Conservation (phyloP, 176 grass and related monocot genomes). For the Bolboschoenus planiculmis region DNA sequence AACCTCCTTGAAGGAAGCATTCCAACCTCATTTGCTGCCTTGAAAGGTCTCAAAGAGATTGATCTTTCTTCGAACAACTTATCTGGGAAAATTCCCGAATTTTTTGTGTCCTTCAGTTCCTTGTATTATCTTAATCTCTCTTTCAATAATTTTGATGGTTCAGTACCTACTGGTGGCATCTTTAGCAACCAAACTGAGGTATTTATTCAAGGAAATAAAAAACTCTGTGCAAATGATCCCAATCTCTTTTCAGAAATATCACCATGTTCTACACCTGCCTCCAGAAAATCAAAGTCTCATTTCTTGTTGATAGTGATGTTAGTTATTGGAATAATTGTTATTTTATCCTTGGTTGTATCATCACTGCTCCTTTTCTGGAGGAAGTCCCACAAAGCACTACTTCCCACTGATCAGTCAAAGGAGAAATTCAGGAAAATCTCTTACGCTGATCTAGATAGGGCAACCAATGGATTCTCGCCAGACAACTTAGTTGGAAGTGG, state of each 20-base stretch:
- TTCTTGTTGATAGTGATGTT: not conserved
- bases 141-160: constrained; percentile 39
- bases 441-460: constrained; percentile 1
- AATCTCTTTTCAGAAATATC: constrained; percentile 26
- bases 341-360: not conserved
- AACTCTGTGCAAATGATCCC: constrained; percentile 31
- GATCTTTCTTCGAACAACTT: constrained; percentile 42
- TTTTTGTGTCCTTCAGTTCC: constrained; percentile 1
- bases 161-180: constrained; percentile 26
- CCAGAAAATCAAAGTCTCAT: not conserved
- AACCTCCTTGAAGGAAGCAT: constrained; percentile 33
- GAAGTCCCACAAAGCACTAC: not conserved
- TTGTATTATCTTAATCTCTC: constrained; percentile 38
- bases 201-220: constrained; percentile 25
- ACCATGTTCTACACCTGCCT: not conserved
- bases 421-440: constrained; percentile 9
- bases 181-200: constrained; percentile 32
- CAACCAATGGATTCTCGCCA: constrained; percentile 7
- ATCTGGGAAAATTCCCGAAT: constrained; percentile 32
- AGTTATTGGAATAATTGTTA: not conserved
- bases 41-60: constrained; percentile 26
- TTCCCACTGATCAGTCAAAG: not conserved
- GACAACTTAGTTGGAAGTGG: constrained; percentile 5
- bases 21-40: constrained; percentile 33
- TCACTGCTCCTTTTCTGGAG: not conserved